Base-by-base conservation (phyloP, 2,329 filamentous ascomycete genomes). In the Aspergillus chevalieri region DNA sequence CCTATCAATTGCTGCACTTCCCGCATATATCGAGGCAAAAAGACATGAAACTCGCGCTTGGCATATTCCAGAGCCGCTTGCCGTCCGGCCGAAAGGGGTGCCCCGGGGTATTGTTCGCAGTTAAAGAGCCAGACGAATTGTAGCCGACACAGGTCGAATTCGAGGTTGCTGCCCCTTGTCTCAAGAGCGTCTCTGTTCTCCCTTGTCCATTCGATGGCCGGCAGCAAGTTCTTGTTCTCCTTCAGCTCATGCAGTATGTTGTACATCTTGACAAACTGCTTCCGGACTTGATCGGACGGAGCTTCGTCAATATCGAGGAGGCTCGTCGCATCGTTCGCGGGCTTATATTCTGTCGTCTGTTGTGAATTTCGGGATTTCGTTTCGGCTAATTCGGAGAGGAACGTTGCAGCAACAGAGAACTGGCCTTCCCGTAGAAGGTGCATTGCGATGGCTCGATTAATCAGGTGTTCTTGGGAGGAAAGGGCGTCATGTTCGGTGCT, bases 361-460 rank as follows among this genome's bases (percentile, higher is more conserved):
- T 64, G 58, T 52, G 67, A 62, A 53, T 62, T 59, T 46, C 65
- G 52, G 56, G 70, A 57, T 66, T 74, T 73, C 52, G 74, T 71
- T 21, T 73, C 66, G 47, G 74, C 70, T 26, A 80, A 81, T 74
- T 97, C 93, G 12, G 79, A 74, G 44, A 95, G 81, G 60, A 98
- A 96, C 1, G 85, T 89, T 14, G 85, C 83, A 10, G 92, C 92
- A 2, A 95, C 91, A 19, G 78, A 79, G 68, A 98, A 98, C 65
- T 95, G 87, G 44, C 93, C 93, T 72, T 97, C 92, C 38, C 93
- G 87, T 36, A 98, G 79, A 19, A 98, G 80, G 65, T 98, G 93
- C 90, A 97, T 96, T 8, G 88, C 88, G 59, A 98, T 94, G 6
- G 93, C 92, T 49, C 91, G 83, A 71, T 96, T 94, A 65, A 97